Evolutionary conservation across 192 early-diverging fungal species (phyloP).

Genomic region (Polychytrium aggregatum): DNA sequence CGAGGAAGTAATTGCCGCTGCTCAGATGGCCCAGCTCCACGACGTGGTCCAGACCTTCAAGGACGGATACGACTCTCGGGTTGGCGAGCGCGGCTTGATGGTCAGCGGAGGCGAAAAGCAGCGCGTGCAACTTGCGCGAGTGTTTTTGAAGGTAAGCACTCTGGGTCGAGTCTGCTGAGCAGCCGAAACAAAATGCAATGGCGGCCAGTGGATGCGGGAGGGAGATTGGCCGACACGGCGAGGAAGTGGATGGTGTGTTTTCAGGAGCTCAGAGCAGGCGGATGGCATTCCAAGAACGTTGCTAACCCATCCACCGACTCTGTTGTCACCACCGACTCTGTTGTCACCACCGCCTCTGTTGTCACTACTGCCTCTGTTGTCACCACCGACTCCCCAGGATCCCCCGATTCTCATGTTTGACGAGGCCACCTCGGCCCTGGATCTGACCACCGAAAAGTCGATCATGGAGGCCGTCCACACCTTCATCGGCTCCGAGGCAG

Average conservation of each 20-base stretch:
- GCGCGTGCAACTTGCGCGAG: constrained; percentile 79
- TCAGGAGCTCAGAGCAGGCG: no score
- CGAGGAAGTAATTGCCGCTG: constrained; percentile 61
- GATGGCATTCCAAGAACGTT: no score
- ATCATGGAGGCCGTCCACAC: constrained; percentile 34
- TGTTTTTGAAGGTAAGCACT: constrained; percentile 77
- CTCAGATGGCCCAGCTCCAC: constrained; percentile 64
- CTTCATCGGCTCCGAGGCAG: constrained; percentile 1
- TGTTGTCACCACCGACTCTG: no score
- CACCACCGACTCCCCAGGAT: no score
- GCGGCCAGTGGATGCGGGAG: no score
- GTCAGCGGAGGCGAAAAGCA: constrained; percentile 64
- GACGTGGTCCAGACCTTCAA: constrained; percentile 55
- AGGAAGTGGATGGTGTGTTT: no score
- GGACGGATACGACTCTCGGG: constrained; percentile 71
- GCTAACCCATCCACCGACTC: no score
- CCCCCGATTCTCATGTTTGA: constrained; percentile 74
- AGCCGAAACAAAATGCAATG: no score
- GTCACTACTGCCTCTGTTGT: no score
- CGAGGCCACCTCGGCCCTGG: constrained; percentile 71
- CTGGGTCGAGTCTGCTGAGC: no score
- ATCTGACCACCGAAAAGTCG: constrained; percentile 40
- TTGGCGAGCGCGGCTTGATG: constrained; percentile 79
- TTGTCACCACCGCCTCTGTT: no score
- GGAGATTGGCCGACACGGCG: no score